A percentile compares a stretch with the other conserved stretches of the same genome.
Evolutionary conservation across 306 rosid genomes (phyloP).

Genomic region (Pachyrhizus erosus): DNA sequence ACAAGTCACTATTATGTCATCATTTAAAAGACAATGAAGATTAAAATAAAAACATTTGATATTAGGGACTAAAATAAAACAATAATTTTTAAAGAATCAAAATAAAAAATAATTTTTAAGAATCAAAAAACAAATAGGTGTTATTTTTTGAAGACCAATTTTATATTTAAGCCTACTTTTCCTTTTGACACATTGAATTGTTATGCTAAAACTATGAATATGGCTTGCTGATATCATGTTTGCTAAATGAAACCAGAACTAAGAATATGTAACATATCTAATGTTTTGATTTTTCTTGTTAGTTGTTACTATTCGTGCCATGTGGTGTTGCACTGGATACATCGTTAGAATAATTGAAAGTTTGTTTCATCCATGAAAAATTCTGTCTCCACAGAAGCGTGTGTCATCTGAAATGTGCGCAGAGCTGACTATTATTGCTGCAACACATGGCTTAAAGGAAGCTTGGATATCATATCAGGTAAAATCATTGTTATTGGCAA

Average conservation of each 20-base stretch:
- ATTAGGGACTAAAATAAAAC: no score
- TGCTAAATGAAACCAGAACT: slow-evolving; percentile 18
- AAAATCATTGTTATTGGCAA: slow-evolving; percentile 39
- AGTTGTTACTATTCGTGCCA: background rate
- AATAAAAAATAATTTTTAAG: no score
- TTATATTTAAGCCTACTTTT: no score
- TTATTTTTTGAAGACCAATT: no score
- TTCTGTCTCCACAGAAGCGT: slow-evolving; percentile 65
- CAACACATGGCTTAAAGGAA: slow-evolving; percentile 87
- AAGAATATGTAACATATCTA: background rate
- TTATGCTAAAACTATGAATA: slow-evolving; percentile 10
- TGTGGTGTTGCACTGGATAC: slow-evolving; percentile 14
- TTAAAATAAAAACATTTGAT: no score
- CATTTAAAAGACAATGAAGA: no score
- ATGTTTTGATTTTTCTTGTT: slow-evolving; percentile 30
- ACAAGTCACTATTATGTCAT: no score
- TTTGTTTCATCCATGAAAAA: slow-evolving; percentile 22
- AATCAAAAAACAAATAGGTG: no score
- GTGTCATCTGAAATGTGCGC: slow-evolving; percentile 87
- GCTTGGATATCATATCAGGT: slow-evolving; percentile 98
- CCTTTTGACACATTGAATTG: background rate
- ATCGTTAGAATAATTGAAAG: slow-evolving; percentile 25
- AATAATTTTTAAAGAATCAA: no score
- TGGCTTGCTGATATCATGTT: slow-evolving; percentile 33
- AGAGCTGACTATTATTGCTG: slow-evolving; percentile 89